Conservation (phyloP, 2,329 filamentous ascomycete genomes). For the Purpureocillium lavendulum region DNA sequence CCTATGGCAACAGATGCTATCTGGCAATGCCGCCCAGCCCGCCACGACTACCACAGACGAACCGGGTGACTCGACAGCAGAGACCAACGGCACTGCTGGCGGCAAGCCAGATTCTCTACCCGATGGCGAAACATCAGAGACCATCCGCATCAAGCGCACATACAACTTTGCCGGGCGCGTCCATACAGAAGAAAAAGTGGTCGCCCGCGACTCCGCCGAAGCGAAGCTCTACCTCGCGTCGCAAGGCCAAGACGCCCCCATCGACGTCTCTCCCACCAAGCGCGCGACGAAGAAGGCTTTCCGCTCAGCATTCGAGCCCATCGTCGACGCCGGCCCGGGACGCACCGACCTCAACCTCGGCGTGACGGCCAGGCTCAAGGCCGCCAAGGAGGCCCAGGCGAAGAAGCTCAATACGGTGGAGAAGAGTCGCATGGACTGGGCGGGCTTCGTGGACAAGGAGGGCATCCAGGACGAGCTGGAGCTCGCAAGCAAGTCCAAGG, state of each 20-base stretch:
- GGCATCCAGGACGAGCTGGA: constrained; percentile 62
- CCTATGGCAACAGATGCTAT: constrained; percentile 59
- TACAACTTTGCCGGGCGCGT: constrained; percentile 70
- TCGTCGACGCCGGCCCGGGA: constrained; percentile 30
- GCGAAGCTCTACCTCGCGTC: constrained; percentile 55
- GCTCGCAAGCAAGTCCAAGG: constrained; percentile 56
- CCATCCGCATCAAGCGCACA: constrained; percentile 59
- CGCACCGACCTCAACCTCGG: constrained; percentile 53
- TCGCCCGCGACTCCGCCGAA: constrained; percentile 56
- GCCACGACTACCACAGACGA: constrained; percentile 5
- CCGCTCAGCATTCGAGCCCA: constrained; percentile 55
- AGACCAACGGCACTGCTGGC: no score
- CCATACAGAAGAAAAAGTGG: constrained; percentile 63
- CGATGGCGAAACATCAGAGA: constrained; percentile 22
- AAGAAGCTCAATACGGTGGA: constrained; percentile 64
- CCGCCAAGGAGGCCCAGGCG: constrained; percentile 40
- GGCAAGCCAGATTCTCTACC: background rate
- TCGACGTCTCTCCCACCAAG: constrained; percentile 25
- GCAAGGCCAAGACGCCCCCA: constrained; percentile 21
- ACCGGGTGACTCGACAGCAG: constrained; percentile 2
- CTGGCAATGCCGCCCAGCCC: constrained; percentile 19
- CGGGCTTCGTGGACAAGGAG: constrained; percentile 62
- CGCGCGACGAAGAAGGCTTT: constrained; percentile 46
- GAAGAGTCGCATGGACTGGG: constrained; percentile 68
- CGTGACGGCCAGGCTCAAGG: constrained; percentile 37